Evolutionary conservation across 129 eudicot species (phyloP), one percentile per base, ranked within the genome.

Genomic region (Escallonia rubra): DNA sequence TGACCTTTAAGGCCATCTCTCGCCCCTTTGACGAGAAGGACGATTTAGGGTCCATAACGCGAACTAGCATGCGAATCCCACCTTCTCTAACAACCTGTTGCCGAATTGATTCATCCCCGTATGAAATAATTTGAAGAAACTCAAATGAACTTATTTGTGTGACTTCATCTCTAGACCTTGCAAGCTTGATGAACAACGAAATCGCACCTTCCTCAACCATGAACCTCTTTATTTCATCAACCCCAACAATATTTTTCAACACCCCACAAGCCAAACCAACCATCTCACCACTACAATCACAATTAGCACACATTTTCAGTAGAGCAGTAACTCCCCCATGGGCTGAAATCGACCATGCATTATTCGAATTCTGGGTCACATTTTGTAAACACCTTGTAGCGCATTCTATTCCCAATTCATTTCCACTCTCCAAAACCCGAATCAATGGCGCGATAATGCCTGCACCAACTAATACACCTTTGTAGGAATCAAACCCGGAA

Each of bases 321-420:
- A 93, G 71, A 2, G 76, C 76, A 51, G 84, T 74, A 10, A 79
- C 92, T 63, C 98, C 98, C 11, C 98, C 96, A 41, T 89, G 89
- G 57, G 96, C 95, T 0, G 95, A 89, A 82, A 93, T 72, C 2
- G 96, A 77, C 98, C 98, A 93, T 0, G 80, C 90, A 66, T 89
- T 93, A 63, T 89, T 87, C 7, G 83, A 81, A 70, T 89, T 89
- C 69, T 83, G 86, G 0, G 98, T 93, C 64, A 84, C 51, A 39
- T 86, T 89, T 81, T 67, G 68, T 80, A 93, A 79, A 89, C 95
- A 79, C 73, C 79, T 82, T 38, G 85, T 65, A 11, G 95, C 71
- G 58, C 55, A 67, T 79, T 86, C 89, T 76, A 86, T 89, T 12
- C 85, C 83, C 77, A 66, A 65, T 4, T 62, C 82, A 68, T 78